Evolutionary conservation across 768 basidiomycete genomes (phyloP), one percentile per base, ranked within the genome.

Genomic region (Psilocybe azurescens): DNA sequence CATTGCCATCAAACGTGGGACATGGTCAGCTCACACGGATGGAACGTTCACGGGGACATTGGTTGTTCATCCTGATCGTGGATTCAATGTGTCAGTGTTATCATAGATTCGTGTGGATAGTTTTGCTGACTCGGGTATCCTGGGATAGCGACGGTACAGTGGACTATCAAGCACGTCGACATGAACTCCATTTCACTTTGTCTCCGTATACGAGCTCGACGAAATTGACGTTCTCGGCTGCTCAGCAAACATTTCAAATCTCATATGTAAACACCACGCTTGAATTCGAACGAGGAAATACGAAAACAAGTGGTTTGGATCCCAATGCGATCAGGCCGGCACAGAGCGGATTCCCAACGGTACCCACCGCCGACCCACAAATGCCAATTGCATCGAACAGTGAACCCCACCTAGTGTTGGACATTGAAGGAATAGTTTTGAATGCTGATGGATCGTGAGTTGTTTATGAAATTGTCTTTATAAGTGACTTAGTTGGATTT

Each of bases 101-200:
- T 48, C 53, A 32, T 29, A 1, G 9, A 10, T 50, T 13, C 53
- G 11, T n/a, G 8, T 6, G 8, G 18, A 20, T 38, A 13, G 39
- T 9, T 16, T 16, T 10, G n/a, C 16, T n/a, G 16, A 20, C 51
- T 24, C 48, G 30, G 16, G 13, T 24, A 18, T 36, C 24, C 3
- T 53, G 10, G 4, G 33, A 10, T 18, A 87, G 86, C 5, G 79
- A 82, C 20, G 76, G 71, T 0, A 86, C 88, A 0, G 76, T 87
- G 47, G 83, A 90, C 72, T 89, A 86, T 64, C 86, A 87, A 68
- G 79, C 79, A 1, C 83, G 89, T 18, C 83, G 81, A 16, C 88
- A 89, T 58, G 77, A 81, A 50, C 75, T 90, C 62, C 77, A 82
- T 51, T 89, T 91, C 70, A 75, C 78, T 0, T 72, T 90, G 18